Evolutionary conservation across 257 asterid genomes (phyloP), one percentile per base, ranked within the genome.

Genomic region (Fraxinus anomala): DNA sequence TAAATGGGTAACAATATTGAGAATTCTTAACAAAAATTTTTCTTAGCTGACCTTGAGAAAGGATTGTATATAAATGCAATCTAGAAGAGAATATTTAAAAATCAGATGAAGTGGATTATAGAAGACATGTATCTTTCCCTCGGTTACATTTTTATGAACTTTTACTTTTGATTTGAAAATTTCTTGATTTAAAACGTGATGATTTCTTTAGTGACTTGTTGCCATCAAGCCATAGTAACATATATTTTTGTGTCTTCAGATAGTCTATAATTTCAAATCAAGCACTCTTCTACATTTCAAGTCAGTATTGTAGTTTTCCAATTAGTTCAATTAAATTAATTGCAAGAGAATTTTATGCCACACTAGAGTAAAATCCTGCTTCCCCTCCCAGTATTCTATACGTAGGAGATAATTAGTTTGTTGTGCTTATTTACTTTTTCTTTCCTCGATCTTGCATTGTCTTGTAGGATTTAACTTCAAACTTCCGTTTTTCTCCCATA

Each of bases 1-100:
- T 24, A 9, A 11, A 63, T 24, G 69, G 33, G 19, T 23, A 63
- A 26, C 69, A 23, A 26, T 63, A 26, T 63, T 63, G 34, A 63
- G 34, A 63, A 26, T 24, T 11, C 69, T 5, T 23, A 63, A 10
- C 3, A 63, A 16, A 2, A 7, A 24, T 63, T 63, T 26, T 63
- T 63, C 69, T 63, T 24, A 59, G 36, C 69, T 63, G 16, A 63
- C 8, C 69, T 63, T 59, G 67, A 26, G 70, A 37, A 61, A 23
- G 36, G 14, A 63, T 77, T 65, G 39, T 59, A 39, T 24, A 12
- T 44, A 63, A 28, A 54, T 33, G 51, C 66, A 28, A 73, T 40
- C 39, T 51, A 26, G 75, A 59, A 70, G 80, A 70, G 74, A 65
- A 40, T 78, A 70, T 7, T 71, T 59, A n/a, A 6, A 5, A n/a